A percentile compares a stretch with the other conserved stretches of the same genome.
Evolutionary conservation across 306 rosid genomes (phyloP).

Genomic region (Vigna radiata): DNA sequence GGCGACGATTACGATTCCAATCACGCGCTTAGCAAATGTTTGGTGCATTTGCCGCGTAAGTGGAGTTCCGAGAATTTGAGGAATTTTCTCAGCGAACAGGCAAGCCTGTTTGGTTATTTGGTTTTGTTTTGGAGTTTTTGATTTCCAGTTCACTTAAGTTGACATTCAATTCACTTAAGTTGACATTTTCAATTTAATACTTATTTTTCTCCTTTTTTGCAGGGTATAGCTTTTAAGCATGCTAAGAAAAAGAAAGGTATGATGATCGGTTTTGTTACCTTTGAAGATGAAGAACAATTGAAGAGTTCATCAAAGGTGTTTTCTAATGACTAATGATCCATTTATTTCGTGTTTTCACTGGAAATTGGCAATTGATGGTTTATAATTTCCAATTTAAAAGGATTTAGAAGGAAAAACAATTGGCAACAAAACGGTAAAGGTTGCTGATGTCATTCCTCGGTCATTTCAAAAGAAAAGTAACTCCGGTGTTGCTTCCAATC

Average conservation of each 20-base stretch:
- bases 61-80: slow-evolving; percentile 76
- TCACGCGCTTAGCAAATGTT: slow-evolving; percentile 67
- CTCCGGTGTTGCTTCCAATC: slow-evolving; percentile 40
- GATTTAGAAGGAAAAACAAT: slow-evolving; percentile 68
- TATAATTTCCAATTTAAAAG: slow-evolving; percentile 49
- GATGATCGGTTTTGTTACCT: slow-evolving; percentile 72
- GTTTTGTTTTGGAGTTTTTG: not conserved
- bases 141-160: not conserved
- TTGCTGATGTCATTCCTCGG: slow-evolving; percentile 77
- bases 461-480: slow-evolving; percentile 70
- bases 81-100: slow-evolving; percentile 67
- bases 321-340: slow-evolving; percentile 25
- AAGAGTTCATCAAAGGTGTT: slow-evolving; percentile 68
- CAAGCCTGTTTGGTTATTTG: slow-evolving; percentile 29
- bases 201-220: slow-evolving; percentile 33
- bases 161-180: not conserved
- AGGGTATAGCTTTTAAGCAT: slow-evolving; percentile 71
- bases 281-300: slow-evolving; percentile 74
- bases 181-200: slow-evolving; percentile 1
- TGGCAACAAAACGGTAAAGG: slow-evolving; percentile 72
- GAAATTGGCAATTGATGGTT: slow-evolving; percentile 8
- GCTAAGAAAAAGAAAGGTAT: slow-evolving; percentile 94
- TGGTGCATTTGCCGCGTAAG: slow-evolving; percentile 81
- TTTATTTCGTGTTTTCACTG: slow-evolving; percentile 38
- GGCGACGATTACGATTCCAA: slow-evolving; percentile 51